Conservation (phyloP, 257 asterid species). For the Ajuga chamaepitys region DNA sequence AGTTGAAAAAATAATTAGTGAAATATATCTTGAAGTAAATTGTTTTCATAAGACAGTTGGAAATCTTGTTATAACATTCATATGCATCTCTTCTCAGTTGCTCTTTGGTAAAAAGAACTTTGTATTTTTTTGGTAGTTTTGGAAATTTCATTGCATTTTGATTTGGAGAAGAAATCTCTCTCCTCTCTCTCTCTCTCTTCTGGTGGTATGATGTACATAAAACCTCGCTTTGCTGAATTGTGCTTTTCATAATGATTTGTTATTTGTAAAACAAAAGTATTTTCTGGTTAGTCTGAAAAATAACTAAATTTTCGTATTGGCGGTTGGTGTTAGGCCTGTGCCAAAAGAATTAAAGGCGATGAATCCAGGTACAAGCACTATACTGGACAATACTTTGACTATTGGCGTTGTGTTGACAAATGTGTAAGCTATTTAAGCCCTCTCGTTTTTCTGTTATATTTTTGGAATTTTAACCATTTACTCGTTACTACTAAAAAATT, state of each 20-base stretch:
- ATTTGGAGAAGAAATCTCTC: too few species aligned
- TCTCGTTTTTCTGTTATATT: neutral
- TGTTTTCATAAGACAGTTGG: neutral
- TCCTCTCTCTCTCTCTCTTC: too few species aligned
- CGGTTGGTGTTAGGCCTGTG: constrained; percentile 40
- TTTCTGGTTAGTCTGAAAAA: too few species aligned
- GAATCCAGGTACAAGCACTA: constrained; percentile 74
- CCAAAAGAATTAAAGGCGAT: constrained; percentile 59
- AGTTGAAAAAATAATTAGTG: neutral
- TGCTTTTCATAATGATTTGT: neutral
- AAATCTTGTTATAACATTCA: neutral
- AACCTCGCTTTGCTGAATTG: neutral
- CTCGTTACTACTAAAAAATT: constrained; percentile 1
- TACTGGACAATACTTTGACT: constrained; percentile 80
- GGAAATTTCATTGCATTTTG: neutral
- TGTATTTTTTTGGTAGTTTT: neutral
- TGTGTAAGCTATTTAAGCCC: constrained; percentile 33
- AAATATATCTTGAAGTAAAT: neutral
- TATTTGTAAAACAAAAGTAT: neutral
- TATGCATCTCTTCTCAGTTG: neutral
- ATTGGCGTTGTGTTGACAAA: constrained; percentile 68
- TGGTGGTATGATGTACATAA: too few species aligned
- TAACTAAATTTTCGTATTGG: neutral
- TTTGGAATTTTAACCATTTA: neutral
- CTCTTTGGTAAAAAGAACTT: neutral